These are phyloP conservation scores for Massospora cicadina DNA, from an alignment of 371 early-diverging fungal genomes.

Conservation along the genomic window DNA sequence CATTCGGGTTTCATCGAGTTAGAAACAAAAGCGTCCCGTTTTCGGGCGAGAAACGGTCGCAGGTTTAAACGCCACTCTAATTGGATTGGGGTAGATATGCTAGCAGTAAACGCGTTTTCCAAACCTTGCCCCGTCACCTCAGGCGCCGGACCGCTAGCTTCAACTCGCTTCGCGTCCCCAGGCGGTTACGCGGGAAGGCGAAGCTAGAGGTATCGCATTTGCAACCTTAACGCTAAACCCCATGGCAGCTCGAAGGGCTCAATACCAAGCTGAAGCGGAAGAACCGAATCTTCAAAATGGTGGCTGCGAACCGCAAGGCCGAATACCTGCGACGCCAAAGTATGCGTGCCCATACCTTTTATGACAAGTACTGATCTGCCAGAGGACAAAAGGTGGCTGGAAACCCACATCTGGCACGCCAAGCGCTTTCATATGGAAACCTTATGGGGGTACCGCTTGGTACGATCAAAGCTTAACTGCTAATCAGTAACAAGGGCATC, in stretches of 20 bases:
- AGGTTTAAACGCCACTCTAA: no score
- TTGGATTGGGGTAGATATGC: not conserved
- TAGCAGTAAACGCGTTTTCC: slow-evolving; percentile 44
- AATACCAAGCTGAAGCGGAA: slow-evolving; percentile 18
- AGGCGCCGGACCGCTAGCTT: slow-evolving; percentile 82
- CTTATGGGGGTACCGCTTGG: slow-evolving; percentile 69
- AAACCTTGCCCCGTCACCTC: slow-evolving; percentile 72
- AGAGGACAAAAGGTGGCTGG: slow-evolving; percentile 70
- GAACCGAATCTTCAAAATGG: slow-evolving; percentile 19
- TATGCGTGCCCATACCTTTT: slow-evolving; percentile 11
- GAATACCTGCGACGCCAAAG: slow-evolving; percentile 38
- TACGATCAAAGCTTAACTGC: slow-evolving; percentile 12
- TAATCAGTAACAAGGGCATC: slow-evolving; percentile 29
- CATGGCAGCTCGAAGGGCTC: not conserved
- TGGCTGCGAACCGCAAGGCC: slow-evolving; percentile 10
- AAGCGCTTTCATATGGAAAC: slow-evolving; percentile 88
- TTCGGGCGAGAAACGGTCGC: no score
- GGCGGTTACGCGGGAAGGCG: slow-evolving; percentile 51
- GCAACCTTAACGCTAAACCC: not conserved
- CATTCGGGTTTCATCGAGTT: no score
- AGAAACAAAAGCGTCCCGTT: no score
- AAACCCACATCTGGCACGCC: slow-evolving; percentile 96
- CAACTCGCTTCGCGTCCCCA: slow-evolving; percentile 71
- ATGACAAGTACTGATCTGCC: no score
- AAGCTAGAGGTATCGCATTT: slow-evolving; percentile 33